Evolutionary conservation across 2,329 filamentous ascomycete genomes (phyloP), one percentile per base, ranked within the genome.

Genomic region (Fonsecaea multimorphosa): DNA sequence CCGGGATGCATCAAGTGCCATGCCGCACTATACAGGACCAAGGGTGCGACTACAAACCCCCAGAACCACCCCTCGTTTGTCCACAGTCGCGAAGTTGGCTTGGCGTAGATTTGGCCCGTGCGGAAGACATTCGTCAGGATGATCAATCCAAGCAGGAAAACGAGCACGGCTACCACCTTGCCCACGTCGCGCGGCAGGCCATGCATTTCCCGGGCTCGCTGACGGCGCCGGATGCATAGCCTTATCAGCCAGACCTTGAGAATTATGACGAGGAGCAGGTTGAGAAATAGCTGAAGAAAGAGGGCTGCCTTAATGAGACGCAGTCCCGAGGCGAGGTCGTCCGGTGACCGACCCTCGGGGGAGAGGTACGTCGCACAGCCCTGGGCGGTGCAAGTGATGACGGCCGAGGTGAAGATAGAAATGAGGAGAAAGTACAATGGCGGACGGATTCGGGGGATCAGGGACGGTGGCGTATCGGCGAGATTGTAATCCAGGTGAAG

Each of bases 101-200:
- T 12, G 11, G 54, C 32, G n/a, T 34, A 57, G 54, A 57, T 57
- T n/a, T 57, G 54, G 32, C 40, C n/a, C 32, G 54, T 57, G 54
- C 32, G 54, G 32, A 57, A 57, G 29, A 57, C 32, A 14, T 57
- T 57, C 29, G 29, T 34, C 29, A 57, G 6, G 16, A 57, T 14
- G 54, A 57, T 57, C 31, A 57, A 12, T 2, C 54, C 54, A n/a
- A 57, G 29, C 54, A 40, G 32, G 54, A 57, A n/a, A 12, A 34
- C 3, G 54, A 57, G 11, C 14, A 38, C 6, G 5, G 8, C 29
- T 2, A 57, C 9, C 12, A 57, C 32, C 22, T 38, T 38, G 14
- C 12, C 4, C 6, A 40, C n/a, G 16, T n/a, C 16, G 38, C 16
- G 3, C 1, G 38, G 38, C 16, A 8, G 38, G 14, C 38, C 12